Percentiles rank a stretch among this genome's conserved stretches.
Evolutionary conservation across 169 alveolate species (phyloP).

Genomic region (Cryptosporidium canis): DNA sequence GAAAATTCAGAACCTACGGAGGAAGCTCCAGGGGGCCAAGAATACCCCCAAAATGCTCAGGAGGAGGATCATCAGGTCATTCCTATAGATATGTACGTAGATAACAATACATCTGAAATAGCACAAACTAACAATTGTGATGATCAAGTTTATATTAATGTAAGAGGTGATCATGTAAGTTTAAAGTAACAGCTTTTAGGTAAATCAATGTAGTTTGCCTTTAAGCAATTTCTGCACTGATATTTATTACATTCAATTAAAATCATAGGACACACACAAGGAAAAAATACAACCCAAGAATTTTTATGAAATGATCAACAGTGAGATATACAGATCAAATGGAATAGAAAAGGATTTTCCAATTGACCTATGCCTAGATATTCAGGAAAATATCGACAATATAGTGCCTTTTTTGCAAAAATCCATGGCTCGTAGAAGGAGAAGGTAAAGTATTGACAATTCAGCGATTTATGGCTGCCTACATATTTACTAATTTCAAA

Average conservation of each 20-base stretch:
- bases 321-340: constrained; percentile 41
- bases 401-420: constrained; percentile 48
- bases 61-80: neutral
- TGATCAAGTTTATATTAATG: neutral
- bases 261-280: neutral
- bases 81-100: neutral
- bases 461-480: neutral
- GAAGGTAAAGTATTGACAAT: neutral
- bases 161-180: constrained; percentile 28
- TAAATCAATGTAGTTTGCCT: neutral
- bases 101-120: neutral
- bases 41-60: neutral
- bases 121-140: neutral
- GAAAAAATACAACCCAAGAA: neutral
- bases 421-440: neutral
- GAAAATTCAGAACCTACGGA: neutral
- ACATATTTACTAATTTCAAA: constrained; percentile 26
- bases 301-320: constrained; percentile 17
- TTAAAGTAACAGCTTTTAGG: neutral
- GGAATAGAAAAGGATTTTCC: constrained; percentile 29
- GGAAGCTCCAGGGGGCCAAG: neutral
- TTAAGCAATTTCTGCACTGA: neutral
- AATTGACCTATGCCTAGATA: constrained; percentile 19
- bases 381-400: constrained; percentile 26
- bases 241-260: neutral